These are phyloP conservation scores for Hydnomerulius pinastri DNA, from an alignment of 768 basidiomycete species.

Conservation along the genomic window DNA sequence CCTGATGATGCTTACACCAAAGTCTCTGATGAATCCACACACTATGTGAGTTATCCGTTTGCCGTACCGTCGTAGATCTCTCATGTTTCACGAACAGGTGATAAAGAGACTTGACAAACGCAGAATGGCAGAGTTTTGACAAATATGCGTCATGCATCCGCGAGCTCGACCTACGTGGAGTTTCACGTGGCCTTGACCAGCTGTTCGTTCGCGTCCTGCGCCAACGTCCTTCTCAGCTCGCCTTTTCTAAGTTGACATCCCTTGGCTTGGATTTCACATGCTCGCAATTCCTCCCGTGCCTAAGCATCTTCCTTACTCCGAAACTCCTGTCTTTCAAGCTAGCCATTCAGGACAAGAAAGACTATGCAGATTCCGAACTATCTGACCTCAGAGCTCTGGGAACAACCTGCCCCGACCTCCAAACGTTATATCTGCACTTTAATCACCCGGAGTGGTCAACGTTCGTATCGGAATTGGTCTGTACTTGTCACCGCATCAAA, in stretches of 20 bases:
- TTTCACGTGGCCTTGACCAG: not conserved
- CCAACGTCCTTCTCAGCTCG: not conserved
- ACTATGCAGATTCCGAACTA: not conserved
- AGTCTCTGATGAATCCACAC: not conserved
- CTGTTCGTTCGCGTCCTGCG: not conserved
- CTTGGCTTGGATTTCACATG: not conserved
- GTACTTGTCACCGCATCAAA: not conserved
- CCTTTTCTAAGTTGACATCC: not conserved
- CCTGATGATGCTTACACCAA: not conserved
- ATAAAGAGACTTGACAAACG: not conserved
- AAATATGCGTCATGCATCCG: not conserved
- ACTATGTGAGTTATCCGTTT: no score
- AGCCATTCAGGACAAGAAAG: not conserved
- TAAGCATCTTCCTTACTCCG: not conserved
- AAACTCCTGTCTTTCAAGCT: not conserved
- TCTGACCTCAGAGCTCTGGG: not conserved
- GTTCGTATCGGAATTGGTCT: not conserved
- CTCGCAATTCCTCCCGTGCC: not conserved
- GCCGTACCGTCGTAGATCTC: not conserved
- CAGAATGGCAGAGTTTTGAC: not conserved
- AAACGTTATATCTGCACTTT: not conserved
- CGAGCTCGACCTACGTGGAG: not conserved
- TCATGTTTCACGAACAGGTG: not conserved
- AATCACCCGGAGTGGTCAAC: not conserved
- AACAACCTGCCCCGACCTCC: not conserved